phyloP scores from a whole-genome alignment of 2,329 filamentous ascomycete species.

The Diaporthe velutina region DNA sequence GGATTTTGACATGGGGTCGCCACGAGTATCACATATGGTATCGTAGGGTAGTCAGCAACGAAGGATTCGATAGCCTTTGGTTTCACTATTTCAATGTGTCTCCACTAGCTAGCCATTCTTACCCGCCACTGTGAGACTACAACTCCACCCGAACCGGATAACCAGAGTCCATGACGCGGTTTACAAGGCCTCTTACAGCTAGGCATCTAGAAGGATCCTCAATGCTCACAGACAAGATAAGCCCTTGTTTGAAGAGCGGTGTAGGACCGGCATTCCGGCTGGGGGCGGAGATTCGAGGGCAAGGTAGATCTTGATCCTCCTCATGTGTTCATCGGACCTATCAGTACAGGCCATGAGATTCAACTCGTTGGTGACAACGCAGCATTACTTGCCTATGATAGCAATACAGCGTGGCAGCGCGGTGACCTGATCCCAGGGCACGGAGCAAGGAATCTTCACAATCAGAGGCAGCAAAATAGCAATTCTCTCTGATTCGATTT shows the following conservation, averaged over 20 bases:
- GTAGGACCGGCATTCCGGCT: neutral
- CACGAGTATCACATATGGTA: neutral
- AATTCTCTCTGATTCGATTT: neutral
- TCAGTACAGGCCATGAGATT: neutral
- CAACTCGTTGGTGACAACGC: neutral
- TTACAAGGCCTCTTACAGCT: neutral
- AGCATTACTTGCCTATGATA: neutral
- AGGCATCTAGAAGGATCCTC: neutral
- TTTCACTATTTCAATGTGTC: neutral
- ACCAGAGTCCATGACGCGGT: neutral
- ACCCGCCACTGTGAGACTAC: neutral
- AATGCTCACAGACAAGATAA: neutral
- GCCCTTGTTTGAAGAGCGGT: neutral
- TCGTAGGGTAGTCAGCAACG: neutral
- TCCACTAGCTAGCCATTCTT: neutral
- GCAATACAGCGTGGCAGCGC: neutral
- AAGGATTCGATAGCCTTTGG: neutral
- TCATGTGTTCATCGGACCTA: neutral
- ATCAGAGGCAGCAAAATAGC: neutral
- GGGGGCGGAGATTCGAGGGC: neutral
- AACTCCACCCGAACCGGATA: neutral
- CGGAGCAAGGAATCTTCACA: neutral
- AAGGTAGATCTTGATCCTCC: neutral
- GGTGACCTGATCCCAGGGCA: neutral
- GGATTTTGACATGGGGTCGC: neutral